phyloP scores from a whole-genome alignment of 2,329 filamentous ascomycete species.

The Phoma sp. region DNA sequence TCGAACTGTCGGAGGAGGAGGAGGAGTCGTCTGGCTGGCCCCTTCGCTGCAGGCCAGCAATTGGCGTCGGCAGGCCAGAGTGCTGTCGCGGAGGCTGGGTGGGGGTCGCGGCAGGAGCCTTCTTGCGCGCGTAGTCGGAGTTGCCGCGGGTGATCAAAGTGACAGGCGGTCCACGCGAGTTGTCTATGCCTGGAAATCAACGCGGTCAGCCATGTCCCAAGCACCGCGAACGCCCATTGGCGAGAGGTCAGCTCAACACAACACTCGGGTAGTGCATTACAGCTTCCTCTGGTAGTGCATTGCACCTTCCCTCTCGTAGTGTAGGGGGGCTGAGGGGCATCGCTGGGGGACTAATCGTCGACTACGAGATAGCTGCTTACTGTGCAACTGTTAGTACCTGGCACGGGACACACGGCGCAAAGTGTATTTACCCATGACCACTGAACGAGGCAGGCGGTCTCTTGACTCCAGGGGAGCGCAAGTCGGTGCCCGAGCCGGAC shows the following conservation, averaged over 20 bases:
- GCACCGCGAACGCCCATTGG: neutral
- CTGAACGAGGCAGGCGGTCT: conserved; percentile 58
- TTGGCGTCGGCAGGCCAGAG: conserved; percentile 12
- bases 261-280: conserved; percentile 1
- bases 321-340: neutral
- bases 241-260: neutral
- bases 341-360: conserved; percentile 3
- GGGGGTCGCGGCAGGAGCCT: conserved; percentile 22
- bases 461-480: conserved; percentile 43
- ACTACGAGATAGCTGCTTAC: conserved; percentile 10
- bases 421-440: conserved; percentile 47
- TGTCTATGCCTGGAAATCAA: conserved; percentile 52
- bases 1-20: conserved; percentile 24
- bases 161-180: conserved; percentile 58
- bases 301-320: neutral
- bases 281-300: neutral
- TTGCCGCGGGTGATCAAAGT: conserved; percentile 57
- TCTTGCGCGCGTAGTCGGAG: conserved; percentile 44
- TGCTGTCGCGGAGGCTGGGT: conserved; percentile 13
- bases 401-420: conserved; percentile 11
- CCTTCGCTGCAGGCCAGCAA: conserved; percentile 21
- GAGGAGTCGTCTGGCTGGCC: conserved; percentile 32
- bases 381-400: conserved; percentile 10
- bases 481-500: conserved; percentile 32
- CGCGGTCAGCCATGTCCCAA: conserved; percentile 11